phyloP scores from a whole-genome alignment of 306 rosid species.

The Ziziphus jujuba region DNA sequence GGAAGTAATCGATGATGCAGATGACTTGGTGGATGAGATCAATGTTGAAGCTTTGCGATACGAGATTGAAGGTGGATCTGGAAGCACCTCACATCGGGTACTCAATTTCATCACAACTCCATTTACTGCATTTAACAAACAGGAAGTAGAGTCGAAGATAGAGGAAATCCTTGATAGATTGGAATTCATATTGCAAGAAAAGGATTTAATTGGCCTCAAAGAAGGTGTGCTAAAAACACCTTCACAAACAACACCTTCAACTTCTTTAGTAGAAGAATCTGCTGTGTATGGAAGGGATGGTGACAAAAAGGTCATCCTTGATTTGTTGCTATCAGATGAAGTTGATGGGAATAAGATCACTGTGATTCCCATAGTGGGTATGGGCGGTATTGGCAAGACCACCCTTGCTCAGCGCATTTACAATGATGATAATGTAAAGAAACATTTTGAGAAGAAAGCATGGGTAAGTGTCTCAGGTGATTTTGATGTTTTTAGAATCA shows the following conservation, averaged over 20 bases:
- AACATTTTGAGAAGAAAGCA: neutral
- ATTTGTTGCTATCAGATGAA: neutral
- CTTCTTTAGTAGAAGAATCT: neutral
- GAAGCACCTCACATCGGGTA: neutral
- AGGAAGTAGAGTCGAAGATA: neutral
- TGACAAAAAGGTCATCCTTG: neutral
- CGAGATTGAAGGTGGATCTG: neutral
- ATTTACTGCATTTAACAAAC: neutral
- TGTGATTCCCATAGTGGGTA: neutral
- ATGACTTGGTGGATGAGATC: slow-evolving; percentile 23
- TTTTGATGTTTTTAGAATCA: slow-evolving; percentile 1
- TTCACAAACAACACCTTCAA: neutral
- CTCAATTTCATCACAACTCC: neutral
- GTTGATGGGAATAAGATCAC: neutral
- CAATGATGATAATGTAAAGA: no score
- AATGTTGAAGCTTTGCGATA: neutral
- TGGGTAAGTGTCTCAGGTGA: slow-evolving; percentile 9
- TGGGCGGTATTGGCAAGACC: no score
- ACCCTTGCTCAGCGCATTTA: no score
- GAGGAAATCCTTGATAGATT: no score
- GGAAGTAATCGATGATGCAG: slow-evolving; percentile 3
- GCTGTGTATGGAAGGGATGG: slow-evolving; percentile 2
- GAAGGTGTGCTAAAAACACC: neutral
- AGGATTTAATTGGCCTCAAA: neutral
- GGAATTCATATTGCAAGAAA: no score